Conservation (phyloP, 139 green algal genomes). For the Bryopsis sp. region DNA sequence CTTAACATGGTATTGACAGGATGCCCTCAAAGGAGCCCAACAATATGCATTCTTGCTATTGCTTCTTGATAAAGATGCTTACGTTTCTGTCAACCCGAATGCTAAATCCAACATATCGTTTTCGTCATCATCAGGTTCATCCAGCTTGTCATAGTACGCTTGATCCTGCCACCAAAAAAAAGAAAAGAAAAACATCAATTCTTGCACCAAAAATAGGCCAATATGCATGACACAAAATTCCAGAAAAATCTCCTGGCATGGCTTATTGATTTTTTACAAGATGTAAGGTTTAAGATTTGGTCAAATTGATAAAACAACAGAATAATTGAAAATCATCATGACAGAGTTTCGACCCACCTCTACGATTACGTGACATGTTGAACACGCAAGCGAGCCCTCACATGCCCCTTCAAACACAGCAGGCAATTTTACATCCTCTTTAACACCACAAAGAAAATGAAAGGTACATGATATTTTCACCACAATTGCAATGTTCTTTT, state of each 20-base stretch:
- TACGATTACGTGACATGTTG: slow-evolving; percentile 95
- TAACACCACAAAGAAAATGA: too few species aligned
- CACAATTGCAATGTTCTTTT: too few species aligned
- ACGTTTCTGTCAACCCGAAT: slow-evolving; percentile 95
- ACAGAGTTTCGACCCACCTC: slow-evolving; percentile 32
- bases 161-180: slow-evolving; percentile 45
- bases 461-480: too few species aligned
- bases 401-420: slow-evolving; percentile 71
- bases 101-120: slow-evolving; percentile 99
- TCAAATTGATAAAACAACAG: too few species aligned
- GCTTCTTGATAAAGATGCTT: slow-evolving; percentile 18
- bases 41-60: too few species aligned
- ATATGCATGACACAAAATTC: background rate
- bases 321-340: too few species aligned
- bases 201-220: background rate
- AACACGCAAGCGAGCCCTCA: slow-evolving; percentile 94
- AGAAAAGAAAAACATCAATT: slow-evolving; percentile 11
- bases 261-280: background rate
- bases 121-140: slow-evolving; percentile 92
- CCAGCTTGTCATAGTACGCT: slow-evolving; percentile 74
- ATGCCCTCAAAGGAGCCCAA: too few species aligned
- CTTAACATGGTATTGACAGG: too few species aligned
- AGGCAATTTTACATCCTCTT: too few species aligned
- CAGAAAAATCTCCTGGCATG: background rate
- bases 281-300: too few species aligned